phyloP scores from a whole-genome alignment of 768 basidiomycete genomes.

The Pleurotus ostreatus region DNA sequence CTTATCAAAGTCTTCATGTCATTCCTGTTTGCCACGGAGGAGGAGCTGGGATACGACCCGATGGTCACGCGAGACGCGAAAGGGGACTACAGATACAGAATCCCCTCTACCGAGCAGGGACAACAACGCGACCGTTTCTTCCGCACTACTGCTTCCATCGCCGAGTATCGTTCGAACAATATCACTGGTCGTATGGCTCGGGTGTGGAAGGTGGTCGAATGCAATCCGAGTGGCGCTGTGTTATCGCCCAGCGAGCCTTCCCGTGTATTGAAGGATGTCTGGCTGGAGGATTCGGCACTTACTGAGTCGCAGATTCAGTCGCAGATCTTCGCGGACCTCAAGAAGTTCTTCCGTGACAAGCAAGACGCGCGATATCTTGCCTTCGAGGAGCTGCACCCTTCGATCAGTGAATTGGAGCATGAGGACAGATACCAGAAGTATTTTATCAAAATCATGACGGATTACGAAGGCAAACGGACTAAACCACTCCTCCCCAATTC shows the following conservation, averaged over 20 bases:
- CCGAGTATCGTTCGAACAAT: background rate
- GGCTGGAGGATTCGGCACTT: constrained; percentile 10
- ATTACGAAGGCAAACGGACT: no score
- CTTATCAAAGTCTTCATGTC: constrained; percentile 15
- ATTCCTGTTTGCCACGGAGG: constrained; percentile 14
- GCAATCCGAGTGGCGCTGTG: background rate
- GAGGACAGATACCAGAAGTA: no score
- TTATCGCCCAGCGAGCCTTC: background rate
- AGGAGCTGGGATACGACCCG: constrained; percentile 15
- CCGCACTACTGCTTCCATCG: background rate
- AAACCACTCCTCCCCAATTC: no score
- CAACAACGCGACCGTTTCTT: background rate
- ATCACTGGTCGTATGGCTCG: constrained; percentile 12
- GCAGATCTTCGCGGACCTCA: constrained; percentile 8
- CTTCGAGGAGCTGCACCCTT: no score
- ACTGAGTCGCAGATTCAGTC: constrained; percentile 15
- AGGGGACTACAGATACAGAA: background rate
- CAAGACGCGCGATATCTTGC: no score
- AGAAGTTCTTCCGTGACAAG: background rate
- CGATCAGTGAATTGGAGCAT: no score
- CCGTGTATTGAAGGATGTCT: constrained; percentile 17
- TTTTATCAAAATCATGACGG: no score
- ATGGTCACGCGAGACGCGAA: background rate
- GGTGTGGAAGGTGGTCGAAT: constrained; percentile 10
- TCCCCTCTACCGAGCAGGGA: background rate